Evolutionary conservation across 2,329 filamentous ascomycete genomes (phyloP).

Genomic region (Massarina eburnea): DNA sequence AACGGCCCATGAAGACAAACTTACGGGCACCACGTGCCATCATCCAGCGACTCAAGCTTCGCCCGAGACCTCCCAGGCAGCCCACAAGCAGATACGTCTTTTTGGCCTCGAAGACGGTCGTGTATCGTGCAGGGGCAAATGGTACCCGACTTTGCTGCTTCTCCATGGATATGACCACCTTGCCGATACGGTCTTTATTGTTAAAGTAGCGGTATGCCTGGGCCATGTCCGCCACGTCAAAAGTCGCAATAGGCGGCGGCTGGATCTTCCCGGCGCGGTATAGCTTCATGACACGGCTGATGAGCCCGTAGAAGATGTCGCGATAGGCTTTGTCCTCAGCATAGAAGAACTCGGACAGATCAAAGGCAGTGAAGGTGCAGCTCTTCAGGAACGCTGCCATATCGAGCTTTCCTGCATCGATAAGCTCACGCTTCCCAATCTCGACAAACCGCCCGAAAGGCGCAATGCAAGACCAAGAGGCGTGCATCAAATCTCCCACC

Average conservation of each 20-base stretch:
- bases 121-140: neutral
- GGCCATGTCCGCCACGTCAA: neutral
- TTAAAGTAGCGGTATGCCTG: slow-evolving; percentile 1
- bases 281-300: slow-evolving; percentile 5
- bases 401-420: neutral
- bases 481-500: slow-evolving; percentile 20
- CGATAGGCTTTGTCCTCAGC: neutral
- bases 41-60: slow-evolving; percentile 11
- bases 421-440: slow-evolving; percentile 10
- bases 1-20: slow-evolving; percentile 10
- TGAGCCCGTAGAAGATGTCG: slow-evolving; percentile 3
- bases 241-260: neutral
- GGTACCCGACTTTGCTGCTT: neutral
- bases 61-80: slow-evolving; percentile 13
- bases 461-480: slow-evolving; percentile 22
- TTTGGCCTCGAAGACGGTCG: slow-evolving; percentile 2
- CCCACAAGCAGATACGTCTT: slow-evolving; percentile 14
- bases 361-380: slow-evolving; percentile 14
- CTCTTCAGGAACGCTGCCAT: slow-evolving; percentile 8
- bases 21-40: slow-evolving; percentile 12
- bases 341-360: slow-evolving; percentile 7
- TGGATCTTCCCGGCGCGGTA: neutral
- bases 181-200: slow-evolving; percentile 1
- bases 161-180: slow-evolving; percentile 4
- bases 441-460: slow-evolving; percentile 29